Evolutionary conservation across 176 grass and related monocot species (phyloP).

Genomic region (Pharus latifolius): DNA sequence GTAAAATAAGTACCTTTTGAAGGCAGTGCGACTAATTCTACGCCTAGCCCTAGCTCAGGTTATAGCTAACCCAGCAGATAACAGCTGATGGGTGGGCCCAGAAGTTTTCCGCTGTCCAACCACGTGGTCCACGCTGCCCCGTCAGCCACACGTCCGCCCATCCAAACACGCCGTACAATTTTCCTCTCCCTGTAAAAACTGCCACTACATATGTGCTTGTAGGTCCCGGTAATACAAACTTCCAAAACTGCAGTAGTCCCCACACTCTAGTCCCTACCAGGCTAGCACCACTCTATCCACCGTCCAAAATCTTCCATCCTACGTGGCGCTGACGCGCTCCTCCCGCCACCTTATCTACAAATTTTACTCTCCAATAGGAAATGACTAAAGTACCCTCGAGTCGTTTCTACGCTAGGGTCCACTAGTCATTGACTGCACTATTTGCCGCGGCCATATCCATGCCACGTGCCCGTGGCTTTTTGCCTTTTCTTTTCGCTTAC

Average conservation of each 20-base stretch:
- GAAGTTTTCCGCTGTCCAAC: not conserved
- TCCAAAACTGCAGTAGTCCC: too few species aligned
- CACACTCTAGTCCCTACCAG: too few species aligned
- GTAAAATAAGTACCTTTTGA: too few species aligned
- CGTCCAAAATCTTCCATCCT: too few species aligned
- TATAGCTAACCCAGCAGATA: too few species aligned
- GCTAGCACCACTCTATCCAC: too few species aligned
- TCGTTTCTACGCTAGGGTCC: not conserved
- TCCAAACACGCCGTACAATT: not conserved
- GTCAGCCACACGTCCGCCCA: not conserved
- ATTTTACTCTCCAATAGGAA: not conserved
- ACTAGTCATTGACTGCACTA: not conserved
- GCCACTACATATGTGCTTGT: too few species aligned
- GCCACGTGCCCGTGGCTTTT: not conserved
- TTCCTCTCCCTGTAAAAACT: not conserved
- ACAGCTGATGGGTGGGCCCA: not conserved
- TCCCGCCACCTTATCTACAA: conserved; percentile 16
- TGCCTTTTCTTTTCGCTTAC: not conserved
- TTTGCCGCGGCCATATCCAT: not conserved
- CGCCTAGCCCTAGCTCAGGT: too few species aligned
- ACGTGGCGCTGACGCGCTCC: not conserved
- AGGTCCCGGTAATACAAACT: too few species aligned
- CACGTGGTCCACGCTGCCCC: not conserved
- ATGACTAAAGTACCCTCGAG: not conserved
- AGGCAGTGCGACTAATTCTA: too few species aligned